Evolutionary conservation across 1,139 yeast species (phyloP).

Genomic region (Hanseniaspora uvarum): DNA sequence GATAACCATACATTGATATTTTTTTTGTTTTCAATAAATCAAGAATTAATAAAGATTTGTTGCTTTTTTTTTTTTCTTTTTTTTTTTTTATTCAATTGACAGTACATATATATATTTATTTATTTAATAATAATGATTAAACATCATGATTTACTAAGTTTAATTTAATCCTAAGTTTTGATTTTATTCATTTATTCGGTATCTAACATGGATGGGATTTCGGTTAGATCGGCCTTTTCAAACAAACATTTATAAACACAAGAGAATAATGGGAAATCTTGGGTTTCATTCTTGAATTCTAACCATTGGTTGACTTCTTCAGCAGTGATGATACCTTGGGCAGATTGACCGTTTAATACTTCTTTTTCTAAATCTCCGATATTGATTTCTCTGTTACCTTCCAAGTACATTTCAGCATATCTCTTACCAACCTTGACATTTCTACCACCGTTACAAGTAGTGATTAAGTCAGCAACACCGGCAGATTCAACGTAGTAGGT

Average conservation of each 20-base stretch:
- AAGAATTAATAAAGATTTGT: no score
- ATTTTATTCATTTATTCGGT: constrained; percentile 4
- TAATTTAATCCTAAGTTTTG: neutral
- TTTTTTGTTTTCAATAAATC: no score
- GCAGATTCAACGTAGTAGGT: constrained; percentile 88
- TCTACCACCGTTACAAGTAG: constrained; percentile 94
- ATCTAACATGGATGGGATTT: constrained; percentile 54
- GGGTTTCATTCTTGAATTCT: constrained; percentile 45
- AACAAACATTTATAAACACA: constrained; percentile 76
- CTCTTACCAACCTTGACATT: constrained; percentile 79
- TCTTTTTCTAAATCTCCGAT: constrained; percentile 63
- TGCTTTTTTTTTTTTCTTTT: no score
- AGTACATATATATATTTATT: neutral
- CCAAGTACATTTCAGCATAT: constrained; percentile 42
- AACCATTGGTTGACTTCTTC: constrained; percentile 83
- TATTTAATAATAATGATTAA: neutral
- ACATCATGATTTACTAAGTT: neutral
- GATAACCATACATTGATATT: neutral
- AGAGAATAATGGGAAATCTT: constrained; percentile 78
- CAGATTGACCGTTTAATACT: constrained; percentile 81
- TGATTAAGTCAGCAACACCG: constrained; percentile 93
- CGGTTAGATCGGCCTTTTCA: constrained; percentile 55
- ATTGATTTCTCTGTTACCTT: constrained; percentile 13
- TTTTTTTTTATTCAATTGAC: neutral
- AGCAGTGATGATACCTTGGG: constrained; percentile 85